Evolutionary conservation across 2,329 filamentous ascomycete genomes (phyloP).

Genomic region (Colletotrichum tofieldiae): DNA sequence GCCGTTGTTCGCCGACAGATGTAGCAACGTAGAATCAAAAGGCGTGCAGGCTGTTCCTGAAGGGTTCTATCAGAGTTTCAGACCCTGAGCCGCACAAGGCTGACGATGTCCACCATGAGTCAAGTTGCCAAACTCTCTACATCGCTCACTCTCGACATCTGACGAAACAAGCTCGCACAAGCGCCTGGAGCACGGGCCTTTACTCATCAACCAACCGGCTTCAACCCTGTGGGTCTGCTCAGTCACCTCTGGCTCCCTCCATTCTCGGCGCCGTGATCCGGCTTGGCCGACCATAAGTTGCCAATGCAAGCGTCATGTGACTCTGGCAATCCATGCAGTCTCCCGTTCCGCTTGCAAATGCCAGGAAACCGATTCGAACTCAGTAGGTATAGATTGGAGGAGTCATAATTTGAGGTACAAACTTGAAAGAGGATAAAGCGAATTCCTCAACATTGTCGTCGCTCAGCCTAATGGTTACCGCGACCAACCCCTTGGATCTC

Average conservation of each 20-base stretch:
- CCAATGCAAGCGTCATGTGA: neutral
- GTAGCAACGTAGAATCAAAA: neutral
- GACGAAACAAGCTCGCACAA: slow-evolving; percentile 35
- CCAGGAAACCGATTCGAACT: too few species aligned
- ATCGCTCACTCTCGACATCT: slow-evolving; percentile 12
- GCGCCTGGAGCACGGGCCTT: slow-evolving; percentile 5
- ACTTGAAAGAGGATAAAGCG: too few species aligned
- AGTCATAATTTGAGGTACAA: too few species aligned
- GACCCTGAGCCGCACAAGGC: slow-evolving; percentile 15
- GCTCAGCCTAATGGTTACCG: too few species aligned
- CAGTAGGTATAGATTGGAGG: too few species aligned
- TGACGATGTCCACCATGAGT: slow-evolving; percentile 4
- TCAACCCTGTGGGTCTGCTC: neutral
- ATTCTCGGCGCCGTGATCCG: neutral
- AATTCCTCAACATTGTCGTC: too few species aligned
- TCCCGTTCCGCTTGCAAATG: too few species aligned
- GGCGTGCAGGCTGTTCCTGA: neutral
- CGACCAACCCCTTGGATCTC: too few species aligned
- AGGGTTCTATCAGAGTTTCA: slow-evolving; percentile 16
- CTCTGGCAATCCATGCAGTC: neutral
- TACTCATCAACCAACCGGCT: slow-evolving; percentile 1
- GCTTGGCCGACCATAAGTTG: neutral
- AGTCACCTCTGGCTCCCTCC: neutral
- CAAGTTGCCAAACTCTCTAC: neutral
- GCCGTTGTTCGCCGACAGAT: neutral